Conservation (phyloP, 2,329 filamentous ascomycete species). For the Onygenales sp. region DNA sequence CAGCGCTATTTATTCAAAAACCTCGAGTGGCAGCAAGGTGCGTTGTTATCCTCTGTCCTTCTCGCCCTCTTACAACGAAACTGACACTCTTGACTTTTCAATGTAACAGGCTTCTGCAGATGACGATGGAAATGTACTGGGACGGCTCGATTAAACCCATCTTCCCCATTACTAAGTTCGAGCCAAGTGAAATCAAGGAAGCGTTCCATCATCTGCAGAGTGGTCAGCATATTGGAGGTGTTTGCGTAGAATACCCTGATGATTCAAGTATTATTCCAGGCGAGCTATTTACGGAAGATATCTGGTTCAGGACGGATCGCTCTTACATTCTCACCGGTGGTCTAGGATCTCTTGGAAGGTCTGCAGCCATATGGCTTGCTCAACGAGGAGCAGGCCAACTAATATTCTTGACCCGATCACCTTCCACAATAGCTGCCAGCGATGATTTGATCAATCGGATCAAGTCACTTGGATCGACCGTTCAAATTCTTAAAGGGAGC, state of each 20-base stretch:
- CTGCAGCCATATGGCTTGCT: no score
- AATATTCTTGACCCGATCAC: no score
- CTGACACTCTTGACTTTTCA: background rate
- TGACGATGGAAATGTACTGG: background rate
- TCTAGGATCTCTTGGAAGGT: conserved; percentile 28
- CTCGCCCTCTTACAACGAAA: no score
- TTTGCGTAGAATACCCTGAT: conserved; percentile 25
- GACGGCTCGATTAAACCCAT: background rate
- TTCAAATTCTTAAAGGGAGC: no score
- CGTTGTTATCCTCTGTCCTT: no score
- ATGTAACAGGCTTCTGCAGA: background rate
- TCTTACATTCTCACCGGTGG: conserved; percentile 30
- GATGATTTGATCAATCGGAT: no score
- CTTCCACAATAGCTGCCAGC: no score
- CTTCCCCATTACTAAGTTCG: background rate
- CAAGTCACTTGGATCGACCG: no score
- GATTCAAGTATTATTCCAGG: background rate
- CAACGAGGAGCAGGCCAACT: no score
- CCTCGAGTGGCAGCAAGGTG: no score
- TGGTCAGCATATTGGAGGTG: conserved; percentile 33
- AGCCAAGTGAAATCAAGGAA: background rate
- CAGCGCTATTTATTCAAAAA: no score
- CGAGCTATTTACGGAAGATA: conserved; percentile 5
- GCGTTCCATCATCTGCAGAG: conserved; percentile 32
- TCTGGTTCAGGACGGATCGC: no score